These are phyloP conservation scores for Meyerozyma guilliermondii DNA, from an alignment of 1,139 yeast genomes.

Conservation along the genomic window DNA sequence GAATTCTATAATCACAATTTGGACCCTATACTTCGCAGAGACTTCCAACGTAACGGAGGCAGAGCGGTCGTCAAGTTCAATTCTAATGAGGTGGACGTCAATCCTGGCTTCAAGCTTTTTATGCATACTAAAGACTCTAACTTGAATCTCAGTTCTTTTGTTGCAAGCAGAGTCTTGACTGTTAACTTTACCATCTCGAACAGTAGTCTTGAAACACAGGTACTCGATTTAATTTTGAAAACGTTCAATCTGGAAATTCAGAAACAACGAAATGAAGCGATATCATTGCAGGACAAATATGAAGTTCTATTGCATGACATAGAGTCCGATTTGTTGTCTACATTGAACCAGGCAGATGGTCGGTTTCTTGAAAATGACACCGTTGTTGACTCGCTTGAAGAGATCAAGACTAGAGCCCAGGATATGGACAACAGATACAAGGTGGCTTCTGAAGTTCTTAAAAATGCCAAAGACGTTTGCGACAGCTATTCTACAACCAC, in stretches of 20 bases:
- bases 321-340: constrained; percentile 57
- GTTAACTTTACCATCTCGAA: constrained; percentile 71
- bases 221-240: constrained; percentile 53
- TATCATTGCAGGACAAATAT: constrained; percentile 57
- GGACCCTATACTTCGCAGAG: constrained; percentile 56
- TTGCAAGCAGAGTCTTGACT: constrained; percentile 55
- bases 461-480: constrained; percentile 45
- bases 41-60: constrained; percentile 65
- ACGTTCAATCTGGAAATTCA: constrained; percentile 67
- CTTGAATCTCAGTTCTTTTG: constrained; percentile 45
- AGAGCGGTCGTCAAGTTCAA: constrained; percentile 60
- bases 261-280: constrained; percentile 46
- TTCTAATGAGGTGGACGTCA: constrained; percentile 58
- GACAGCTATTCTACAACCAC: constrained; percentile 51
- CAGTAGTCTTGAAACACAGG: constrained; percentile 59
- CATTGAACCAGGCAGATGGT: constrained; percentile 55
- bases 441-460: constrained; percentile 52
- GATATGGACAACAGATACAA: constrained; percentile 49
- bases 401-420: constrained; percentile 57
- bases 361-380: constrained; percentile 65
- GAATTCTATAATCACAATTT: constrained; percentile 76
- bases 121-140: constrained; percentile 60
- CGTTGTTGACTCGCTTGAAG: constrained; percentile 57
- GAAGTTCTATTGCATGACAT: constrained; percentile 47
- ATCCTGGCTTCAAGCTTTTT: constrained; percentile 57